Percentiles rank a stretch among this genome's conserved stretches.
Conservation (phyloP, 1,284 basidiomycete species). For the Apiotrichum siamense region DNA sequence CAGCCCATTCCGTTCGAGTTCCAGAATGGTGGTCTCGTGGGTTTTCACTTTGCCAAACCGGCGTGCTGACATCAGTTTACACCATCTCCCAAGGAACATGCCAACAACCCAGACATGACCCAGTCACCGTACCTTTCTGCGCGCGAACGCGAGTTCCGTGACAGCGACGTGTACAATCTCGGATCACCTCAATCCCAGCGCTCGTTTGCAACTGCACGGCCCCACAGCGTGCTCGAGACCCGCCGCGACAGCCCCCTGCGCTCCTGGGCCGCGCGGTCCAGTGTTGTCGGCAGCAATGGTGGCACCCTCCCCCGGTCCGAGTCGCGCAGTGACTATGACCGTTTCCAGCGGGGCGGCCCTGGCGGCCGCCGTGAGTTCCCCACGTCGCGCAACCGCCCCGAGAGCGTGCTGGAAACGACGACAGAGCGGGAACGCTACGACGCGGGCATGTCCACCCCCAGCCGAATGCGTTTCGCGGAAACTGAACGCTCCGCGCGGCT, state of each 20-base stretch:
- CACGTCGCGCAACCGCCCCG: constrained; percentile 9
- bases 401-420: constrained; percentile 14
- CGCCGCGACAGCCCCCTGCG: neutral
- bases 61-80: constrained; percentile 25
- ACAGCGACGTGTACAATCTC: neutral
- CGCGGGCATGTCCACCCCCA: neutral
- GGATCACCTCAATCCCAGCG: neutral
- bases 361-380: constrained; percentile 3
- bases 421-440: constrained; percentile 16
- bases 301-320: neutral
- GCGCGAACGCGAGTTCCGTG: neutral
- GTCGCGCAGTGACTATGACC: constrained; percentile 7
- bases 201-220: constrained; percentile 5
- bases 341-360: neutral
- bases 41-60: constrained; percentile 3
- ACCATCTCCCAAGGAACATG: constrained; percentile 24
- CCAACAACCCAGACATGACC: neutral
- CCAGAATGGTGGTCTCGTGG: constrained; percentile 27
- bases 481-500: neutral
- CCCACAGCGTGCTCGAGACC: constrained; percentile 1
- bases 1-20: constrained; percentile 36
- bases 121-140: neutral
- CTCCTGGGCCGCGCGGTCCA: neutral
- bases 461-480: neutral
- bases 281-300: neutral